Percentiles rank a stretch among this genome's conserved stretches.
These are phyloP conservation scores for Parsonsia alboflavescens DNA, from an alignment of 257 asterid genomes.

Conservation along the genomic window DNA sequence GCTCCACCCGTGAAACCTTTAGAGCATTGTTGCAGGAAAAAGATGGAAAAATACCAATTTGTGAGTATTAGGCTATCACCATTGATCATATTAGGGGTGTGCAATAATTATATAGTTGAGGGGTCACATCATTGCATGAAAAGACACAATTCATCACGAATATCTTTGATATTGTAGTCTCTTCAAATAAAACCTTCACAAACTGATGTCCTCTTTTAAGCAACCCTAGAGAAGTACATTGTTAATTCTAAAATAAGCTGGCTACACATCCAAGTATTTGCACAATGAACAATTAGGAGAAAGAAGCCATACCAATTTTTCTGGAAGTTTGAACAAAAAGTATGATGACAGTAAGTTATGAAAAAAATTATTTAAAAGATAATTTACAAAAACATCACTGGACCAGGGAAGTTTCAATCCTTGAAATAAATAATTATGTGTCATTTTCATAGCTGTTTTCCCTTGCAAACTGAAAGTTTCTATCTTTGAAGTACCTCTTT, in stretches of 20 bases:
- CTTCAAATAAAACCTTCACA: neutral
- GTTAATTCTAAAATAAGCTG: neutral
- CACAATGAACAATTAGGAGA: neutral
- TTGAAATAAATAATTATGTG: neutral
- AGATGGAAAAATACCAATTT: neutral
- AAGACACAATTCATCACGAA: neutral
- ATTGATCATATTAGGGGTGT: neutral
- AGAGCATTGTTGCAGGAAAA: conserved; percentile 9
- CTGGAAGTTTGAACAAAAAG: neutral
- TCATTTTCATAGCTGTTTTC: neutral
- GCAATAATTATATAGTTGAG: neutral
- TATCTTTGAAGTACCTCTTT: neutral
- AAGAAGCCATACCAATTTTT: neutral
- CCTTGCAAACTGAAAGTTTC: neutral
- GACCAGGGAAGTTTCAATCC: neutral
- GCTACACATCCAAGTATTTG: neutral
- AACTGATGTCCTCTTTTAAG: neutral
- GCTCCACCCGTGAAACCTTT: conserved; percentile 96
- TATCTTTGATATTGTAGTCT: too few species aligned
- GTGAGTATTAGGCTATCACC: neutral
- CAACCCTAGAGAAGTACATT: neutral
- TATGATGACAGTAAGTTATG: too few species aligned
- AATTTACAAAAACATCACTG: neutral
- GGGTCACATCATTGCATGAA: neutral
- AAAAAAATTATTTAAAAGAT: neutral